These are phyloP conservation scores for Cymodocea nodosa DNA, from an alignment of 116 monocot species.

Conservation along the genomic window DNA sequence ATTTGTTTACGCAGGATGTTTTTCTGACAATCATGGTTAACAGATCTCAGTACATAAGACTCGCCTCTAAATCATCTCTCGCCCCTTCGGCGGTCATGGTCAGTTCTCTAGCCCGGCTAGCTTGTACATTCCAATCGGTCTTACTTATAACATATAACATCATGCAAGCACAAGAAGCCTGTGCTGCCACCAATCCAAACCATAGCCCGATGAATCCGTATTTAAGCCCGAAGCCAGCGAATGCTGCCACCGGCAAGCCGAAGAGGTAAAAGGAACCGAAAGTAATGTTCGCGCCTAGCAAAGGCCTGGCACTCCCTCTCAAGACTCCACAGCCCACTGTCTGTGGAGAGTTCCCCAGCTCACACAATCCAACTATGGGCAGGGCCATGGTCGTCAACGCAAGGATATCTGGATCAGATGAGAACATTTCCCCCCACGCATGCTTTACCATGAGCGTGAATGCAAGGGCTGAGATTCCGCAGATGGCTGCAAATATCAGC, in stretches of 20 bases:
- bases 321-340: conserved; percentile 32
- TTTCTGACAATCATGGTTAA: background rate
- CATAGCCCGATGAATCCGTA: conserved; percentile 37
- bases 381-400: conserved; percentile 32
- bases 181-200: conserved; percentile 43
- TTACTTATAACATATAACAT: conserved; percentile 27
- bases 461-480: conserved; percentile 21
- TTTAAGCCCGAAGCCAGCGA: conserved; percentile 20
- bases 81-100: conserved; percentile 6
- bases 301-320: conserved; percentile 36
- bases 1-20: background rate
- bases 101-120: conserved; percentile 25
- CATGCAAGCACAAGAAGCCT: conserved; percentile 30
- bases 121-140: conserved; percentile 41
- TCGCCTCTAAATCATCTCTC: background rate
- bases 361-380: conserved; percentile 45
- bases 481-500: conserved; percentile 7
- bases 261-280: conserved; percentile 47
- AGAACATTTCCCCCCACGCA: conserved; percentile 35
- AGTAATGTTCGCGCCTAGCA: conserved; percentile 34
- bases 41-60: background rate
- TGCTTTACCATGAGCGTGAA: conserved; percentile 19
- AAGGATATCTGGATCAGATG: conserved; percentile 21
- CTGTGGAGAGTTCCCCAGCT: conserved; percentile 50
- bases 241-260: conserved; percentile 35